phyloP scores from a whole-genome alignment of 2,329 filamentous ascomycete genomes.

The Dactylellina leptospora region DNA sequence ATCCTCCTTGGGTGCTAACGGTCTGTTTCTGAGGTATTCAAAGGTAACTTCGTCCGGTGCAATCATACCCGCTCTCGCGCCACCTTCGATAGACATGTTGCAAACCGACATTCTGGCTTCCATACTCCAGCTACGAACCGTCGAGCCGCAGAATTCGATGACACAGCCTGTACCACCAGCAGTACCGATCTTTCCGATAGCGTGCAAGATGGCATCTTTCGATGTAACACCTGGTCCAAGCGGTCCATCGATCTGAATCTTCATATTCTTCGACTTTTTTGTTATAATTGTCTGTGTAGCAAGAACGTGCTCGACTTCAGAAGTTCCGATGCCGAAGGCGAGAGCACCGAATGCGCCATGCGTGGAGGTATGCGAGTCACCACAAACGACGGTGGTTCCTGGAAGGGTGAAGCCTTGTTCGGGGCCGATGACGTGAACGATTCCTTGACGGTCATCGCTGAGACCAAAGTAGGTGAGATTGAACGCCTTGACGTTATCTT shows the following conservation, averaged over 20 bases:
- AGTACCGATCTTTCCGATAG: slow-evolving; percentile 92
- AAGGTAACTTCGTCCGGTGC: slow-evolving; percentile 94
- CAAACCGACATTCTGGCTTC: slow-evolving; percentile 99
- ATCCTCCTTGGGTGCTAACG: slow-evolving; percentile 83
- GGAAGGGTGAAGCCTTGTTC: slow-evolving; percentile 99
- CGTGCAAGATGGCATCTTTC: slow-evolving; percentile 92
- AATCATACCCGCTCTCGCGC: slow-evolving; percentile 94
- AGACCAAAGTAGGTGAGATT: slow-evolving; percentile 97
- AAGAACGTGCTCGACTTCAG: slow-evolving; percentile 97
- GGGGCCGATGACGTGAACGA: slow-evolving; percentile 97
- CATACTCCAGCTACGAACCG: slow-evolving; percentile 88
- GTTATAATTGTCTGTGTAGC: slow-evolving; percentile 96
- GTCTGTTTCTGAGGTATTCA: slow-evolving; percentile 90
- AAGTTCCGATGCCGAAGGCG: slow-evolving; percentile 96
- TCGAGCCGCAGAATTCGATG: slow-evolving; percentile 96
- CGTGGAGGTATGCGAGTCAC: slow-evolving; percentile 97
- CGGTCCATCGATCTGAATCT: slow-evolving; percentile 91
- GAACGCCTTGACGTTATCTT: slow-evolving; percentile 97
- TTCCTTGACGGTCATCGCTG: slow-evolving; percentile 94
- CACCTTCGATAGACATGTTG: slow-evolving; percentile 98
- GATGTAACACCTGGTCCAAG: slow-evolving; percentile 90
- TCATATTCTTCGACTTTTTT: slow-evolving; percentile 98
- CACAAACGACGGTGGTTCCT: slow-evolving; percentile 94
- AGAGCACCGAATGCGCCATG: slow-evolving; percentile 95
- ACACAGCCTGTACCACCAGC: slow-evolving; percentile 93